Percentiles rank a stretch among this genome's conserved stretches.
Evolutionary conservation across 345 rosid genomes (phyloP).

Genomic region (Raphanus sativus): DNA sequence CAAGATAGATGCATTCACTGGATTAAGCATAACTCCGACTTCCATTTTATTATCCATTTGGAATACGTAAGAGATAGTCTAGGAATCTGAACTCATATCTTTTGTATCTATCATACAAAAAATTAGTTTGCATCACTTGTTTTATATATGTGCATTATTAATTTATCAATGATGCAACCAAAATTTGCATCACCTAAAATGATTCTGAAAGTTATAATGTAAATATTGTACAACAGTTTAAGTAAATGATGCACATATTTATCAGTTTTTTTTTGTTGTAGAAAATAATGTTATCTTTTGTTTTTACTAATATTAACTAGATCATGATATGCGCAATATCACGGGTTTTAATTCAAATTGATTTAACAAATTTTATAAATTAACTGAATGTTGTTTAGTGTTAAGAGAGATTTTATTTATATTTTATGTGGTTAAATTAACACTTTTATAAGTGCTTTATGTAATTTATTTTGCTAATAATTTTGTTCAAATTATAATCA

Average conservation of each 20-base stretch:
- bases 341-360: too few species aligned
- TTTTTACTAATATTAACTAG: too few species aligned
- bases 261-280: neutral
- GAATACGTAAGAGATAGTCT: conserved; percentile 38
- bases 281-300: neutral
- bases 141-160: neutral
- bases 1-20: conserved; percentile 52
- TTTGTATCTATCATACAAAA: neutral
- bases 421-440: too few species aligned
- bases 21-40: conserved; percentile 54
- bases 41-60: conserved; percentile 54
- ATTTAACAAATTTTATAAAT: too few species aligned
- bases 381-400: too few species aligned
- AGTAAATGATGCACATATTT: neutral
- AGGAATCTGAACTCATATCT: neutral
- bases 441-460: too few species aligned
- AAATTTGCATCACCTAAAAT: neutral
- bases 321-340: too few species aligned
- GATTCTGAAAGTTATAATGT: neutral
- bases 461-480: too few species aligned
- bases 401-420: too few species aligned
- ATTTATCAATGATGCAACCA: neutral
- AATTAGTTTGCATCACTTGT: neutral
- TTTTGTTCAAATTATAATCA: too few species aligned
- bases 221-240: neutral